phyloP scores from a whole-genome alignment of 139 green algal species.

The Volvox reticuliferus region DNA sequence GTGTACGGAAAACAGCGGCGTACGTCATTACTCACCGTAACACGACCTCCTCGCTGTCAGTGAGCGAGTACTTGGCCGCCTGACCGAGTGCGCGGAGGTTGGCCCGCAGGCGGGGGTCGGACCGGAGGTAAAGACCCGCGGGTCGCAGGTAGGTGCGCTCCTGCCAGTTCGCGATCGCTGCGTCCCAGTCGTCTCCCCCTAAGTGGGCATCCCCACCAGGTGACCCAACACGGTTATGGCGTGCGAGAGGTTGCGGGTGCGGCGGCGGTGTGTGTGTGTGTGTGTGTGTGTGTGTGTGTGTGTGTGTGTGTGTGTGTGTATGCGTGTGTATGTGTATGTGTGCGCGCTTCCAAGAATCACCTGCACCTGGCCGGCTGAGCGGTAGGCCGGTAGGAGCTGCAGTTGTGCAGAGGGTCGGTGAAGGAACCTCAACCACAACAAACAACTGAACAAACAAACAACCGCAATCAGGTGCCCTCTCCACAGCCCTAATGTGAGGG shows the following conservation, averaged over 20 bases:
- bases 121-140: conserved; percentile 31
- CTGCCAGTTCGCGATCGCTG: conserved; percentile 78
- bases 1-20: no score
- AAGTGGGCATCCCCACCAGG: conserved; percentile 85
- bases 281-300: no score
- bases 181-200: conserved; percentile 91
- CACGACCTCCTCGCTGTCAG: conserved; percentile 59
- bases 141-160: conserved; percentile 63
- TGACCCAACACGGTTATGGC: not conserved
- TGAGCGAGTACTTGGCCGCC: conserved; percentile 85
- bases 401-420: no score
- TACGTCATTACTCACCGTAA: conserved; percentile 47
- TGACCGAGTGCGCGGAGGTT: conserved; percentile 80
- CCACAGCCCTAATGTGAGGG: no score
- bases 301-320: not conserved
- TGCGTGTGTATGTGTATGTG: no score
- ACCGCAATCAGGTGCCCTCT: no score
- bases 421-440: no score
- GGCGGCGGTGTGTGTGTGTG: no score
- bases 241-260: not conserved
- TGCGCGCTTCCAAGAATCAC: no score
- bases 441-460: no score
- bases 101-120: conserved; percentile 57
- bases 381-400: no score
- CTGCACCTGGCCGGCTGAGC: no score